Evolutionary conservation across 352 stramenopile species (phyloP).

Genomic region (Globisporangium radiosum): DNA sequence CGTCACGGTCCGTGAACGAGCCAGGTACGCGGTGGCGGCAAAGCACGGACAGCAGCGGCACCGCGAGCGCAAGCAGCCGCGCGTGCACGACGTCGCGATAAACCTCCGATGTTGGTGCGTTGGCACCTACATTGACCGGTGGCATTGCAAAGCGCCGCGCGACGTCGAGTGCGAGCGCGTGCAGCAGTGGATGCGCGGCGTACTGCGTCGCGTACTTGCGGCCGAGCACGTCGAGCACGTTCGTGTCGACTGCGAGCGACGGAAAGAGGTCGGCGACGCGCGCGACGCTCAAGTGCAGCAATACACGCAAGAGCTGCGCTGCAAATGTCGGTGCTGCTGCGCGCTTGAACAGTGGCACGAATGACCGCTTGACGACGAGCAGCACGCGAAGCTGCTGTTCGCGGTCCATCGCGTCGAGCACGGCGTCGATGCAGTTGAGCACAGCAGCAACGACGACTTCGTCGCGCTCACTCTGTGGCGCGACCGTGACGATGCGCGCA

Average conservation of each 20-base stretch:
- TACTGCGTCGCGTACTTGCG: conserved; percentile 38
- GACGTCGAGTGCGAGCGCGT: conserved; percentile 35
- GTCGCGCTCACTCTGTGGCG: conserved; percentile 42
- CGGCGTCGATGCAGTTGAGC: conserved; percentile 25
- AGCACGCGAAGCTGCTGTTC: conserved; percentile 37
- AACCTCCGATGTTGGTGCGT: neutral
- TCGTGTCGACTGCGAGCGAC: conserved; percentile 52
- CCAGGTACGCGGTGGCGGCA: conserved; percentile 46
- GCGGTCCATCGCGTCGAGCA: conserved; percentile 30
- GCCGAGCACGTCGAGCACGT: conserved; percentile 39
- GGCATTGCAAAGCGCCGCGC: conserved; percentile 24
- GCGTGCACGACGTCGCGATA: conserved; percentile 26
- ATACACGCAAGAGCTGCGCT: conserved; percentile 32
- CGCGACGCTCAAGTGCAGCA: conserved; percentile 42
- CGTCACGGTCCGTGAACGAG: conserved; percentile 39
- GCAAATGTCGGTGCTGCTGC: conserved; percentile 24
- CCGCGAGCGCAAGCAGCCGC: conserved; percentile 28
- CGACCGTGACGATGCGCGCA: conserved; percentile 30
- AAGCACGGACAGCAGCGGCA: conserved; percentile 37
- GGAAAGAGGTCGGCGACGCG: conserved; percentile 42
- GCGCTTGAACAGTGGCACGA: conserved; percentile 40
- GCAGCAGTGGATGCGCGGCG: conserved; percentile 32
- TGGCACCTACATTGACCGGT: neutral
- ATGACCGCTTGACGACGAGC: conserved; percentile 39
- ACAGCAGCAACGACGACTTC: conserved; percentile 46